Evolutionary conservation across 2,329 filamentous ascomycete genomes (phyloP), one percentile per base, ranked within the genome.

Genomic region (Fusarium sacchari): DNA sequence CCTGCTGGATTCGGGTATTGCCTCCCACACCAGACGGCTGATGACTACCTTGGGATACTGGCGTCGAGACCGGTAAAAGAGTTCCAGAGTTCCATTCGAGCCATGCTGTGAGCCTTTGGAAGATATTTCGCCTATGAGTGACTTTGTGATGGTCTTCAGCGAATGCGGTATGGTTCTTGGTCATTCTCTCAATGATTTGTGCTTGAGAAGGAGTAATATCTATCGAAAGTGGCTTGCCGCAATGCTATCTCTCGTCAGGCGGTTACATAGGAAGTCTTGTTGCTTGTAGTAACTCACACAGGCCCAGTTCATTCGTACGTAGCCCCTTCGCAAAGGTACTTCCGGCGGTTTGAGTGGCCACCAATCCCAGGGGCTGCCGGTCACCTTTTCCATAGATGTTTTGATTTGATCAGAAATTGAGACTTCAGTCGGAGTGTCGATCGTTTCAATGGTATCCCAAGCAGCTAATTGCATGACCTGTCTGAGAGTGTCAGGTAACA

Each of bases 281-380:
- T 26, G 26, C 8, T n/a, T 10, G 24, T 14, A 13, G 18, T 18
- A 40, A 62, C 57, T 62, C 36, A 65, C 62, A n/a, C 57, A 62
- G 18, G 1, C 14, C 62, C 57, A 65, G 26, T 65, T 36, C 62
- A 65, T 53, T 28, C 62, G 34, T 17, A 53, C 17, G 11, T 62
- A 26, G 6, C 62, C 62, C 28, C 34, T 44, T 39, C 7, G 44
- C 22, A 65, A 20, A 43, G 57, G n/a, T 14, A 26, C 22, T 15
- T 28, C 37, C 3, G 62, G 62, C 30, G 46, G 12, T n/a, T 26
- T 11, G 12, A 65, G 26, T 15, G 46, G 57, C 62, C 57, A 62
- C 62, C 46, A 65, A 20, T 65, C 32, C 62, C 62, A 65, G 32
- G 57, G 46, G 17, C 57, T 62, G 3, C 58, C 62, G 8, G 62